These are phyloP conservation scores for Pseudocercospora fijiensis DNA, from an alignment of 2,329 filamentous ascomycete species.

Conservation along the genomic window DNA sequence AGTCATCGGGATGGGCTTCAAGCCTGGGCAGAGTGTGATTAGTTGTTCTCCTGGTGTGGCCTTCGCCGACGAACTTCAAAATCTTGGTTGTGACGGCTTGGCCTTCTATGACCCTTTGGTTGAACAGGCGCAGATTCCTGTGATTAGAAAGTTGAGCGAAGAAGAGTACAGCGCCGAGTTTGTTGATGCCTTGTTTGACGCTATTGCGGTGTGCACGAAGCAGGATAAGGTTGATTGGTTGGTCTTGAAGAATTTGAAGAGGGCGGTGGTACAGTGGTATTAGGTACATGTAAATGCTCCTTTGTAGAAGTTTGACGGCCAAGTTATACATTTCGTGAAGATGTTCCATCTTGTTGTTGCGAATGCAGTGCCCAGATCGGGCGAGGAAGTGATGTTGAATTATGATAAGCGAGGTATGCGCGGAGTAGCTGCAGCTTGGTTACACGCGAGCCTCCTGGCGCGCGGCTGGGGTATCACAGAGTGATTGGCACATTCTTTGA, in stretches of 20 bases:
- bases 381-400: neutral
- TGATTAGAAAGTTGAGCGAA: slow-evolving; percentile 21
- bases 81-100: slow-evolving; percentile 17
- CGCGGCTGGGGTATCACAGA: neutral
- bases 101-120: slow-evolving; percentile 27
- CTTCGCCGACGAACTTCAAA: slow-evolving; percentile 21
- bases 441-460: neutral
- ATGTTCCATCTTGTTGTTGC: neutral
- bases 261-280: slow-evolving; percentile 6
- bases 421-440: neutral
- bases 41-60: slow-evolving; percentile 24
- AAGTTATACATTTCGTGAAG: neutral
- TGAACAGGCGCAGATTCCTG: slow-evolving; percentile 20
- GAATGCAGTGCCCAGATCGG: neutral
- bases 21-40: slow-evolving; percentile 25
- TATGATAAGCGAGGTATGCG: slow-evolving; percentile 1
- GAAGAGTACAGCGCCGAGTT: slow-evolving; percentile 14
- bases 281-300: neutral
- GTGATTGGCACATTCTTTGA: neutral
- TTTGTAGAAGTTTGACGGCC: neutral
- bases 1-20: slow-evolving; percentile 27
- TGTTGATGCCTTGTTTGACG: slow-evolving; percentile 21
- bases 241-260: slow-evolving; percentile 19
- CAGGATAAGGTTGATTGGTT: slow-evolving; percentile 24
- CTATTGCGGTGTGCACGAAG: slow-evolving; percentile 24